A percentile compares a stretch with the other conserved stretches of the same genome.
phyloP scores from a whole-genome alignment of 768 basidiomycete species.

The Cystobasidium ongulense region DNA sequence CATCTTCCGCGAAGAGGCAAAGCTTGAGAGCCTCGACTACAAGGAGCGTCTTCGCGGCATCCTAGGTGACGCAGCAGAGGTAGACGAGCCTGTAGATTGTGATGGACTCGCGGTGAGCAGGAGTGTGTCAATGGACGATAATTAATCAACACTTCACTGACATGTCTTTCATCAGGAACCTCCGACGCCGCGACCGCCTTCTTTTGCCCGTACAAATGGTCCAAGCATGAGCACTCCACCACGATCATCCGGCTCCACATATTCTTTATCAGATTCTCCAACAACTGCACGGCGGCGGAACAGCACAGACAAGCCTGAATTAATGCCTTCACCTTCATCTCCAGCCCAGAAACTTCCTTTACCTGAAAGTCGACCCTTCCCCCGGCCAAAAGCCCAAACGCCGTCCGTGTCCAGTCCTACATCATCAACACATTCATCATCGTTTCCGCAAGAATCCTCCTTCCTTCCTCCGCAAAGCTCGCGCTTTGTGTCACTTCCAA shows the following conservation, averaged over 20 bases:
- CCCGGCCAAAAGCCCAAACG: neutral
- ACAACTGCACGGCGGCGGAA: neutral
- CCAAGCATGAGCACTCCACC: constrained; percentile 11
- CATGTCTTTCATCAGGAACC: constrained; percentile 46
- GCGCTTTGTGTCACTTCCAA: constrained; percentile 18
- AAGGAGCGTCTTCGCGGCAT: constrained; percentile 63
- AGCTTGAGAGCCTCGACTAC: constrained; percentile 48
- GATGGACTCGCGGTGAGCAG: constrained; percentile 52
- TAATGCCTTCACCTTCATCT: neutral
- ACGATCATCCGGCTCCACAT: neutral
- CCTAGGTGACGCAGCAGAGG: constrained; percentile 56
- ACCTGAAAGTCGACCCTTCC: neutral
- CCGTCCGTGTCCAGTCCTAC: neutral
- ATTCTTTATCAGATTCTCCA: neutral
- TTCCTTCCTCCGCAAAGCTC: neutral
- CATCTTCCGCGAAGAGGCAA: neutral
- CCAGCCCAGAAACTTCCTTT: neutral
- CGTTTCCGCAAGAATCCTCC: constrained; percentile 23
- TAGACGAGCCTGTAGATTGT: constrained; percentile 26
- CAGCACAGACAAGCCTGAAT: neutral
- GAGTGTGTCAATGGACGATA: too few relatives aligned
- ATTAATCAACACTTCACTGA: too few relatives aligned
- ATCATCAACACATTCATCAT: constrained; percentile 38
- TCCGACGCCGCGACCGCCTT: constrained; percentile 33
- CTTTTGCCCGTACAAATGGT: neutral